Evolutionary conservation across 2,329 filamentous ascomycete genomes (phyloP).

Genomic region (Beauveria medogensis): DNA sequence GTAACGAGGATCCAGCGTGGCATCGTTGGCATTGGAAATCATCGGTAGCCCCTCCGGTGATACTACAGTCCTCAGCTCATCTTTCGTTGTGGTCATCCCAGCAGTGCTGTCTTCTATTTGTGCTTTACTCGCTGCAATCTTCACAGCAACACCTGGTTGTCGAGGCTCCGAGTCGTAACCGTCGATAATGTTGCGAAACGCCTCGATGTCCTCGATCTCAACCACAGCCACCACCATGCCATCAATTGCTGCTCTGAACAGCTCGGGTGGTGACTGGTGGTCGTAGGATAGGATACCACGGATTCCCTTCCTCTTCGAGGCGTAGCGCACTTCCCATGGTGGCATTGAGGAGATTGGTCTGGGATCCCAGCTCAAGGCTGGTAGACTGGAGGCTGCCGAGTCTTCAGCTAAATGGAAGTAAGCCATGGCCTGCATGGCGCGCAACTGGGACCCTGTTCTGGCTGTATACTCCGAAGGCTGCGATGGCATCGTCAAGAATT

Average conservation of each 20-base stretch:
- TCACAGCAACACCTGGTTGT: background rate
- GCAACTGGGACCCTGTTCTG: conserved; percentile 56
- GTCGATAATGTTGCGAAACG: conserved; percentile 33
- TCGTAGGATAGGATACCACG: conserved; percentile 61
- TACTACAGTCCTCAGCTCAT: conserved; percentile 18
- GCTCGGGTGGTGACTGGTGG: conserved; percentile 48
- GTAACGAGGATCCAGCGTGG: conserved; percentile 49
- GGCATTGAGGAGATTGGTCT: conserved; percentile 46
- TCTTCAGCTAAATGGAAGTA: conserved; percentile 55
- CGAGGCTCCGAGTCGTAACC: background rate
- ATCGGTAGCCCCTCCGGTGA: conserved; percentile 53
- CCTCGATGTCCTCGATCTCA: conserved; percentile 45
- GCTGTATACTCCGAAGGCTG: conserved; percentile 46
- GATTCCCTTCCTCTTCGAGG: conserved; percentile 42
- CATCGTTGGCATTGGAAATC: conserved; percentile 46
- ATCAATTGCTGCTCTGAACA: conserved; percentile 58
- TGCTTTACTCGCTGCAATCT: background rate
- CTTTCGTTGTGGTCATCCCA: background rate
- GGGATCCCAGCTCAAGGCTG: conserved; percentile 37
- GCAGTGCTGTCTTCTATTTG: conserved; percentile 17
- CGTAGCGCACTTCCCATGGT: conserved; percentile 58
- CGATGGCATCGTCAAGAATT: conserved; percentile 49
- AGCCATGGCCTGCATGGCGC: conserved; percentile 70
- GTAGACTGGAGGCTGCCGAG: background rate
- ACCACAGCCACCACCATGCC: conserved; percentile 64